These are phyloP conservation scores for Yamadazyma endophytica DNA, from an alignment of 805 yeast genomes.

Conservation along the genomic window DNA sequence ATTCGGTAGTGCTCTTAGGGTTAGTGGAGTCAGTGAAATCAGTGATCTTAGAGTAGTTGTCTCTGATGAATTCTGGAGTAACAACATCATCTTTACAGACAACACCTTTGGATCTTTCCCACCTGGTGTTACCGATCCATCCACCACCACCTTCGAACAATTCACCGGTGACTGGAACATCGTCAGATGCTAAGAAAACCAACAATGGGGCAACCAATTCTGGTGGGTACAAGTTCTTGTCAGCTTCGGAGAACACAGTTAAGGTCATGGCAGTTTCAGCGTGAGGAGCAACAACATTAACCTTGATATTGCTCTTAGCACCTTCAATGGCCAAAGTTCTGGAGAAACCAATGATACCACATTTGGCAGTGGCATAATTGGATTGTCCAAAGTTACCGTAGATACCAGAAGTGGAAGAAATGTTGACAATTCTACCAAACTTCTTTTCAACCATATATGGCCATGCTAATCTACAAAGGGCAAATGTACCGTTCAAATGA, in stretches of 20 bases:
- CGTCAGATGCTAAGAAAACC: slow-evolving; percentile 72
- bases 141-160: slow-evolving; percentile 94
- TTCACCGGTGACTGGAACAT: slow-evolving; percentile 70
- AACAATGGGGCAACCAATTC: slow-evolving; percentile 87
- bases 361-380: slow-evolving; percentile 91
- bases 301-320: slow-evolving; percentile 66
- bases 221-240: slow-evolving; percentile 80
- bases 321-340: slow-evolving; percentile 91
- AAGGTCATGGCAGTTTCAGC: slow-evolving; percentile 98
- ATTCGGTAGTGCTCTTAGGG: slow-evolving; percentile 64
- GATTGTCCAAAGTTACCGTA: slow-evolving; percentile 98
- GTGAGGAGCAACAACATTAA: slow-evolving; percentile 89
- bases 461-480: slow-evolving; percentile 88
- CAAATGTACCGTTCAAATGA: slow-evolving; percentile 77
- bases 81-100: slow-evolving; percentile 52
- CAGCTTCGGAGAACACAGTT: slow-evolving; percentile 75
- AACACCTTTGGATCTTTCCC: slow-evolving; percentile 90
- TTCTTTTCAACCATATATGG: slow-evolving; percentile 78
- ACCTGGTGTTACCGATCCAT: slow-evolving; percentile 92
- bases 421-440: slow-evolving; percentile 79
- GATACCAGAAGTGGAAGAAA: slow-evolving; percentile 93
- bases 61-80: slow-evolving; percentile 67
- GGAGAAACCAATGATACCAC: slow-evolving; percentile 81
- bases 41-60: slow-evolving; percentile 60
- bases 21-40: slow-evolving; percentile 61